A percentile compares a stretch with the other conserved stretches of the same genome.
Evolutionary conservation across 139 green algal genomes (phyloP).

Genomic region (Choricystis sp.): DNA sequence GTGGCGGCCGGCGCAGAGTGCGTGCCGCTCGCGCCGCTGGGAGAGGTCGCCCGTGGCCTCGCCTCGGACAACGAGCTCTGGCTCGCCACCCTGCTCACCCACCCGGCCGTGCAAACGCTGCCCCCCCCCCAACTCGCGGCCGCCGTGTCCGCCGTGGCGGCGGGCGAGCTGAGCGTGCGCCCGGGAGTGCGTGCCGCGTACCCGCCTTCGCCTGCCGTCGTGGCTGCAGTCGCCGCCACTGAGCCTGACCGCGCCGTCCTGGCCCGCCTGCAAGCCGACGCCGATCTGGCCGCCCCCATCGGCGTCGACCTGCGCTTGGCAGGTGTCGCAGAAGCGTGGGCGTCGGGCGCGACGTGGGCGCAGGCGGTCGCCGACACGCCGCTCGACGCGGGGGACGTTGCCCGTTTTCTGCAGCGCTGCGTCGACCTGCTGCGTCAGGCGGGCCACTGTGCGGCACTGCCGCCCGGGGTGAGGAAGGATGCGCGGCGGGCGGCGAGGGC

Average conservation of each 20-base stretch:
- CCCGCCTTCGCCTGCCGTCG: constrained; percentile 16
- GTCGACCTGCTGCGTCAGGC: constrained; percentile 63
- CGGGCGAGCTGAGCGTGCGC: constrained; percentile 22
- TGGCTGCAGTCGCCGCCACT: constrained; percentile 28
- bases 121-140: constrained; percentile 38
- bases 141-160: constrained; percentile 35
- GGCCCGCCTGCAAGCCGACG: constrained; percentile 28
- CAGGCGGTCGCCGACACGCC: constrained; percentile 40
- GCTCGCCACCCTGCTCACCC: constrained; percentile 60
- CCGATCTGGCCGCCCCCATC: constrained; percentile 18
- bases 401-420: constrained; percentile 57
- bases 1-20: background rate
- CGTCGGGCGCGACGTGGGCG: constrained; percentile 38
- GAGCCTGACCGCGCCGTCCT: constrained; percentile 33
- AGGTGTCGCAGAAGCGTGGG: constrained; percentile 71
- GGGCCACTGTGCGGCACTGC: background rate
- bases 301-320: constrained; percentile 15
- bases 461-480: background rate
- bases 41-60: constrained; percentile 45
- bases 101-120: constrained; percentile 31
- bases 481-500: constrained; percentile 1
- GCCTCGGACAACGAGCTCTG: constrained; percentile 73
- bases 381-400: constrained; percentile 75
- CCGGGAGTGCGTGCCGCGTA: constrained; percentile 27
- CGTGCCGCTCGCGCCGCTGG: constrained; percentile 25